Conservation (phyloP, 2,329 filamentous ascomycete genomes). For the Aquanectria penicillioides region DNA sequence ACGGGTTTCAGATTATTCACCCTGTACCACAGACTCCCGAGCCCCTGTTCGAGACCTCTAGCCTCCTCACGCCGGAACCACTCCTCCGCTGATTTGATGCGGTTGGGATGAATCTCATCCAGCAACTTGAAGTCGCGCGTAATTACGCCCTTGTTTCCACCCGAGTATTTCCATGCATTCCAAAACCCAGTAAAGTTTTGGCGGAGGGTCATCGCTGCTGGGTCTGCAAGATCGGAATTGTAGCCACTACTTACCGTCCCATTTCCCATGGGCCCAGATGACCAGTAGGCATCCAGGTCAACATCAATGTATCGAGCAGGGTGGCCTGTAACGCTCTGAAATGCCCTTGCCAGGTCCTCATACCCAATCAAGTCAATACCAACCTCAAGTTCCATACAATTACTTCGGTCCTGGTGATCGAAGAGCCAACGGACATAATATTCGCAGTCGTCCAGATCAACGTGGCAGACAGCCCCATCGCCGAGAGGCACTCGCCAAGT, state of each 20-base stretch:
- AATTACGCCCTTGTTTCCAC: conserved; percentile 10
- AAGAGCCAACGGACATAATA: conserved; percentile 25
- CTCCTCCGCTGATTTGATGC: conserved; percentile 19
- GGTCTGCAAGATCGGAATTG: conserved; percentile 10
- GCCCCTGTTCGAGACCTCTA: neutral
- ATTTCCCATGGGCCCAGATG: neutral
- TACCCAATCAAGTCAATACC: conserved; percentile 12
- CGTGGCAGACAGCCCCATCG: conserved; percentile 6
- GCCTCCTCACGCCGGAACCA: conserved; percentile 18
- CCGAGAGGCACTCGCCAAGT: conserved; percentile 24
- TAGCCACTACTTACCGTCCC: neutral
- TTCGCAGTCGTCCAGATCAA: conserved; percentile 27
- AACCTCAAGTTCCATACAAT: conserved; percentile 25
- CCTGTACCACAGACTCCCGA: conserved; percentile 13
- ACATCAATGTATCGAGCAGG: conserved; percentile 19
- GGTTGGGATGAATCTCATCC: conserved; percentile 23
- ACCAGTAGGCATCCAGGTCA: neutral
- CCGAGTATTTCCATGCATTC: conserved; percentile 21
- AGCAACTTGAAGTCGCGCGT: conserved; percentile 18
- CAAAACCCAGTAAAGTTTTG: conserved; percentile 28
- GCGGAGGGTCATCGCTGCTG: neutral
- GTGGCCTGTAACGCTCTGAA: conserved; percentile 22
- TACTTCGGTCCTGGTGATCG: conserved; percentile 3
- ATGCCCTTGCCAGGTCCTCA: conserved; percentile 6
- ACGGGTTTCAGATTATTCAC: conserved; percentile 7